Base-by-base conservation (phyloP, 2,329 filamentous ascomycete genomes). In the Colletotrichum noveboracense region DNA sequence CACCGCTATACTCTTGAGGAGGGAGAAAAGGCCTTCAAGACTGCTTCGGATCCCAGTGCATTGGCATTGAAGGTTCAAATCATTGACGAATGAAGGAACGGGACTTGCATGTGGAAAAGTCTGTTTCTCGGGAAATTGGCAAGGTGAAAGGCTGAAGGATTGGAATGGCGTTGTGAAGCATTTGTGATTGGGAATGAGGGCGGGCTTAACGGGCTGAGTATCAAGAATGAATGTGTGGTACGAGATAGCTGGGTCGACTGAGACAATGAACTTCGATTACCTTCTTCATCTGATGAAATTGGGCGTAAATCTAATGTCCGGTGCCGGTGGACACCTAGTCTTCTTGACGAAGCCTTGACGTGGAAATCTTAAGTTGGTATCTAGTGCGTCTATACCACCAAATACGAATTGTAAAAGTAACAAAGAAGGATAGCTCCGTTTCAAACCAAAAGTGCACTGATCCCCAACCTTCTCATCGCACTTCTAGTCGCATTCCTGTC, bases 1-100 rank as follows among this genome's bases (percentile, higher is more conserved):
- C 80, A 80, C 56, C 71, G 82, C 13, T 80, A 82, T 52, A 78
- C 79, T 1, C 83, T 84, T 71, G 81, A 85, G 61, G 77, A 80
- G n/a, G 80, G 81, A 6, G 77, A 80, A 16, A 78, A 83, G 28
- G 84, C 84, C 18, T 85, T 78, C 62, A 34, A 60, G 24, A 70
- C 66, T 26, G 77, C 76, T 24, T 76, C 74, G 6, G 58, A 74
- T 32, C 76, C 74, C 6, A 56, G 21, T 10, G 70, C 76, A 5
- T 48, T 67, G 61, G 74, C 76, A 5, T 36, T 78, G 36, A 78
- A 78, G 26, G 74, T 78, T 6, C 77, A 77, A 52, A 69, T 78
- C 16, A 18, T 78, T 24, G 78, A 79, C 34, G 76, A 78, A 6
- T 74, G 34, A 70, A 13, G 18, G n/a, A 38, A 28, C 24, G 21